These are phyloP conservation scores for Aplosporella prunicola DNA, from an alignment of 2,329 filamentous ascomycete species.

Conservation along the genomic window DNA sequence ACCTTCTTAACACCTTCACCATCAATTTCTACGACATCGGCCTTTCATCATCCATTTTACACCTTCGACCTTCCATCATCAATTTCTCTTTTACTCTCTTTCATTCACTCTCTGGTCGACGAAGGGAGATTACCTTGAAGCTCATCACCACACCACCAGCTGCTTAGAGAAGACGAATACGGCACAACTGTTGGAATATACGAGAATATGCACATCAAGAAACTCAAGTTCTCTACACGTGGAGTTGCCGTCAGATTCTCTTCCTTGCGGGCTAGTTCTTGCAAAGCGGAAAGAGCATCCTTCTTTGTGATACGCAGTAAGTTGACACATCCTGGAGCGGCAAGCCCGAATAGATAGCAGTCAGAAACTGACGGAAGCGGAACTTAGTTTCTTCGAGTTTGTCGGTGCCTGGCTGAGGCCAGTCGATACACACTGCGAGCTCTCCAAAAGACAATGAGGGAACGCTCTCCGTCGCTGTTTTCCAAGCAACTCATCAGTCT, in stretches of 20 bases:
- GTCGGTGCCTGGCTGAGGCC: too few species aligned
- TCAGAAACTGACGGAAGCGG: too few species aligned
- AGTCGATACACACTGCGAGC: constrained; percentile 62
- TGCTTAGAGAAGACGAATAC: constrained; percentile 47
- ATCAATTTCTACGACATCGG: too few species aligned
- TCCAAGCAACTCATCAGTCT: constrained; percentile 51
- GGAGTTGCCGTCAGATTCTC: constrained; percentile 59
- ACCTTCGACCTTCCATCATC: too few species aligned
- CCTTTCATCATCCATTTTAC: too few species aligned
- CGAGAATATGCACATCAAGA: constrained; percentile 16
- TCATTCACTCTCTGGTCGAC: too few species aligned
- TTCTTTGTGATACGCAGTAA: too few species aligned
- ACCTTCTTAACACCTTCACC: too few species aligned
- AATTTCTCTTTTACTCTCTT: too few species aligned
- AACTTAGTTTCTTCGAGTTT: too few species aligned
- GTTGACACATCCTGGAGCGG: too few species aligned
- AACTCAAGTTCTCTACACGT: constrained; percentile 48
- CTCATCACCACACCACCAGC: constrained; percentile 57
- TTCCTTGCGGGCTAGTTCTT: constrained; percentile 58
- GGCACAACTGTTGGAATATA: constrained; percentile 28
- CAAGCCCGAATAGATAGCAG: too few species aligned
- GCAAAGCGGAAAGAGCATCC: constrained; percentile 58
- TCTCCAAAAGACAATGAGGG: constrained; percentile 54
- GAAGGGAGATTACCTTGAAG: constrained; percentile 57
- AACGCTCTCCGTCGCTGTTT: constrained; percentile 50